These are phyloP conservation scores for Berkeleyomyces rouxiae DNA, from an alignment of 2,329 filamentous ascomycete genomes.

Conservation along the genomic window DNA sequence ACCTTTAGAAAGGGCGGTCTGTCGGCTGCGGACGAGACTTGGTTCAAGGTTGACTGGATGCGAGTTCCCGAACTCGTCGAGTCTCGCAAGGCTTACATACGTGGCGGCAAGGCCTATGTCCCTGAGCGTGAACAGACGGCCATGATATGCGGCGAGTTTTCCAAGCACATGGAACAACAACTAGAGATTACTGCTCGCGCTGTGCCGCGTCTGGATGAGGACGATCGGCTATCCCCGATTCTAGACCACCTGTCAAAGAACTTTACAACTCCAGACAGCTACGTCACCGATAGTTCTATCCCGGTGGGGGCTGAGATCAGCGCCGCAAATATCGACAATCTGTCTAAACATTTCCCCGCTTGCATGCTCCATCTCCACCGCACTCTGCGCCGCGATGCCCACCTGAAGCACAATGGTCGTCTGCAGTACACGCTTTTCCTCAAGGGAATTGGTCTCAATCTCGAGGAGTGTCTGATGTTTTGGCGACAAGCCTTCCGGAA, in stretches of 20 bases:
- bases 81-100: slow-evolving; percentile 56
- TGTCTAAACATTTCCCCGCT: slow-evolving; percentile 70
- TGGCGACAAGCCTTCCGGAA: slow-evolving; percentile 79
- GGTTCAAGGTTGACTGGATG: slow-evolving; percentile 96
- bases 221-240: slow-evolving; percentile 64
- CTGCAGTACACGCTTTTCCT: slow-evolving; percentile 93
- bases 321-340: slow-evolving; percentile 60
- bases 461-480: slow-evolving; percentile 86
- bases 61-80: slow-evolving; percentile 83
- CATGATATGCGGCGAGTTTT: slow-evolving; percentile 81
- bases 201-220: slow-evolving; percentile 82
- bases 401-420: slow-evolving; percentile 85
- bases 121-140: slow-evolving; percentile 73
- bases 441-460: slow-evolving; percentile 78
- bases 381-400: slow-evolving; percentile 68
- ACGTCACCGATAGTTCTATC: slow-evolving; percentile 48
- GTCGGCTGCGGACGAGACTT: slow-evolving; percentile 57
- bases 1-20: slow-evolving; percentile 24
- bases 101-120: slow-evolving; percentile 75
- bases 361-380: slow-evolving; percentile 91
- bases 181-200: slow-evolving; percentile 86
- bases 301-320: slow-evolving; percentile 55
- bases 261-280: slow-evolving; percentile 79
- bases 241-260: slow-evolving; percentile 76
- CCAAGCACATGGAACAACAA: slow-evolving; percentile 57